These are phyloP conservation scores for Seiridium unicorne DNA, from an alignment of 2,329 filamentous ascomycete species.

Conservation along the genomic window DNA sequence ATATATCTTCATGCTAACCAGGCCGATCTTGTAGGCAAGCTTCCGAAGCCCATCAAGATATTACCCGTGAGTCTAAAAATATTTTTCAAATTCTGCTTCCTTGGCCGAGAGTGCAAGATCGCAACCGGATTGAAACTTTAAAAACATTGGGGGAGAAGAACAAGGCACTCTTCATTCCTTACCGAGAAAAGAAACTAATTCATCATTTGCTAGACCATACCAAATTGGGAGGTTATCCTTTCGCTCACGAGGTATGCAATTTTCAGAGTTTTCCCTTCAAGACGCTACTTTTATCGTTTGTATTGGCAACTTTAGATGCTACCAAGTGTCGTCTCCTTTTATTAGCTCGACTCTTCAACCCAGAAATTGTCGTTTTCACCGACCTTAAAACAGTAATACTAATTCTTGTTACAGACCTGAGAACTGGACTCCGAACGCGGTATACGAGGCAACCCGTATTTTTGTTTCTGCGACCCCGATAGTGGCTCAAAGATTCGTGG, in stretches of 20 bases:
- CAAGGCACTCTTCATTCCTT: not conserved
- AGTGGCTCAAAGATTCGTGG: conserved; percentile 81
- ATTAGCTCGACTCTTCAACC: too few species aligned
- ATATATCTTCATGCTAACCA: too few species aligned
- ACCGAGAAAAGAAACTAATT: not conserved
- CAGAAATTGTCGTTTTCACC: too few species aligned
- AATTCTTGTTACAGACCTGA: conserved; percentile 55
- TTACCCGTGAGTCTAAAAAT: conserved; percentile 51
- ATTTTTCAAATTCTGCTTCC: too few species aligned
- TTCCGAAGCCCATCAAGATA: conserved; percentile 96
- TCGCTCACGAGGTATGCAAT: conserved; percentile 57
- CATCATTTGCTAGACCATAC: conserved; percentile 55
- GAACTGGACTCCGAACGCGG: conserved; percentile 68
- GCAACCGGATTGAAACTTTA: too few species aligned
- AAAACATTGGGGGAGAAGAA: too few species aligned
- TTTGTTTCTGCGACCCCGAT: conserved; percentile 83
- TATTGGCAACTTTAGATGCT: too few species aligned
- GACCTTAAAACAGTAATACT: too few species aligned
- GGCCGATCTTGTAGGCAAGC: conserved; percentile 56
- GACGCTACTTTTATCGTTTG: too few species aligned
- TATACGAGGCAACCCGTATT: conserved; percentile 86
- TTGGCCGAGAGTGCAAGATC: too few species aligned
- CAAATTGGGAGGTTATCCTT: conserved; percentile 87
- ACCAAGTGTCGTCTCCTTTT: too few species aligned
- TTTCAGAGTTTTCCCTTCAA: too few species aligned